Evolutionary conservation across 2,329 filamentous ascomycete species (phyloP).

Genomic region (Ascochyta viciae-villosae): DNA sequence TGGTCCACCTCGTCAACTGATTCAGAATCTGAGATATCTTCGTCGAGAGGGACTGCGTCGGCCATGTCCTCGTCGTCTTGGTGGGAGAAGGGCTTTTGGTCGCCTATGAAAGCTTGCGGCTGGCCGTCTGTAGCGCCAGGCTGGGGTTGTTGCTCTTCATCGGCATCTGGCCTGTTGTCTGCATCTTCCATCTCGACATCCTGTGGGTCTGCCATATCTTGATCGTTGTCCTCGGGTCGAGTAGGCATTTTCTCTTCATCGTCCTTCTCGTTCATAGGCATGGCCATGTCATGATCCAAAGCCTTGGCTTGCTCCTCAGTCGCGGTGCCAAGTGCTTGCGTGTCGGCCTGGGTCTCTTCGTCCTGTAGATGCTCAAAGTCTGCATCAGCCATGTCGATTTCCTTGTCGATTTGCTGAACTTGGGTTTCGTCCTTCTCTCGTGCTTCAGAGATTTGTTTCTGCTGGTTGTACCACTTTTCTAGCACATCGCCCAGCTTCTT

Average conservation of each 20-base stretch:
- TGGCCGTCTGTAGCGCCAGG: slow-evolving; percentile 41
- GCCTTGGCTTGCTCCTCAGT: slow-evolving; percentile 85
- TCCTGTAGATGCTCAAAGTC: slow-evolving; percentile 94
- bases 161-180: slow-evolving; percentile 34
- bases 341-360: slow-evolving; percentile 80
- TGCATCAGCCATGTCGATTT: slow-evolving; percentile 76
- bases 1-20: slow-evolving; percentile 57
- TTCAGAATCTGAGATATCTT: slow-evolving; percentile 43
- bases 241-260: slow-evolving; percentile 53
- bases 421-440: slow-evolving; percentile 59
- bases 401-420: slow-evolving; percentile 56
- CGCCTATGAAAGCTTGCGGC: slow-evolving; percentile 55
- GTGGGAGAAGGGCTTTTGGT: slow-evolving; percentile 46
- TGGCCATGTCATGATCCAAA: slow-evolving; percentile 86
- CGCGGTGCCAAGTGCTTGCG: slow-evolving; percentile 88
- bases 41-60: slow-evolving; percentile 44
- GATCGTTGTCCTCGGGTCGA: slow-evolving; percentile 44
- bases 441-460: slow-evolving; percentile 72
- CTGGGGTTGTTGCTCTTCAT: slow-evolving; percentile 37
- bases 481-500: slow-evolving; percentile 93
- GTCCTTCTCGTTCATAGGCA: slow-evolving; percentile 67
- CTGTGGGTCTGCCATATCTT: slow-evolving; percentile 30
- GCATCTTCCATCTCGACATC: slow-evolving; percentile 55
- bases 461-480: slow-evolving; percentile 90
- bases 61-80: slow-evolving; percentile 50